phyloP scores from a whole-genome alignment of 257 asterid species.

The Osmanthus fragrans region DNA sequence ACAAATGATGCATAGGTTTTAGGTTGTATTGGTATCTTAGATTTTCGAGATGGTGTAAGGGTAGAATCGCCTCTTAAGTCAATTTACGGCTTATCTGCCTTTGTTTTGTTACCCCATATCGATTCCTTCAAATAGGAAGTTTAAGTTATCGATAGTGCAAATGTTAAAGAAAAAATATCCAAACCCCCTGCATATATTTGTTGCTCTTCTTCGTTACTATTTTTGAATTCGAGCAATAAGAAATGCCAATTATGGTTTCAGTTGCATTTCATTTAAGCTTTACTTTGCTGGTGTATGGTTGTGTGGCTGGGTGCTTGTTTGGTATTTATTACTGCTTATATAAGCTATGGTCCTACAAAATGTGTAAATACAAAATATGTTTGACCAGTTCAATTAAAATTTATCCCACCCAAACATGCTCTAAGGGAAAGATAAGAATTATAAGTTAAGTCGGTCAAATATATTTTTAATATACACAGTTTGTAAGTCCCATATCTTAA shows the following conservation, averaged over 20 bases:
- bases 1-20: neutral
- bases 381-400: no score
- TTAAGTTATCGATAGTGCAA: neutral
- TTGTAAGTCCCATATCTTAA: no score
- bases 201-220: neutral
- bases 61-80: slow-evolving; percentile 7
- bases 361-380: no score
- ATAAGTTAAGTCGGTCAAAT: no score
- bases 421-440: no score
- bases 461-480: no score
- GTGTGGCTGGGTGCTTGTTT: neutral
- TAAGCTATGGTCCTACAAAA: neutral
- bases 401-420: no score
- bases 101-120: slow-evolving; percentile 6
- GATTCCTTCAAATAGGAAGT: slow-evolving; percentile 1
- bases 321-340: no score
- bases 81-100: neutral
- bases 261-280: neutral
- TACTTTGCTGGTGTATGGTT: neutral
- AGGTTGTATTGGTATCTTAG: neutral
- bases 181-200: slow-evolving; percentile 1
- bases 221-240: neutral
- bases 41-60: neutral
- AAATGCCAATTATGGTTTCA: neutral
- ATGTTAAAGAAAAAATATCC: neutral